Evolutionary conservation across 768 basidiomycete genomes (phyloP), one percentile per base, ranked within the genome.

Genomic region (Kondoa subrosea): DNA sequence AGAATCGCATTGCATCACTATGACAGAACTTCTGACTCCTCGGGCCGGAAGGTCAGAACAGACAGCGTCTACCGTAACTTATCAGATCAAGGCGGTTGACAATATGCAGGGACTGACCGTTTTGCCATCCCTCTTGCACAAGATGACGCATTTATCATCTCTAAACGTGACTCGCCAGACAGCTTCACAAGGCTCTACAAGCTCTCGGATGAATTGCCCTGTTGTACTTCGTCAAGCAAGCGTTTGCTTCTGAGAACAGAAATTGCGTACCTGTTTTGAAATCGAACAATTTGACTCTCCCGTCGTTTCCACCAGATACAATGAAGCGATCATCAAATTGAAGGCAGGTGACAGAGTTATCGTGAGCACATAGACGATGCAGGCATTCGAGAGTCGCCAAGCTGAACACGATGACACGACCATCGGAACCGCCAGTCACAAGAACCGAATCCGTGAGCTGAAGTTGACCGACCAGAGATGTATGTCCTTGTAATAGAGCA

Each of bases 401-500:
- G 64, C 83, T 80, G 76, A 86, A 88, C 61, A 83, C 83, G 71
- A 88, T 85, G 58, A 88, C 85, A 1, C 89, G 85, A 1, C 92
- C 92, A 73, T 93, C 91, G 0, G 91, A 89, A 3, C 87, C 87
- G 65, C 88, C 89, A 0, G 90, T 91, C 31, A 85, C 85, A 68
- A 91, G 84, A 17, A 77, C 80, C 12, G 70, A 71, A 30, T 84
- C 83, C 4, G 83, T 84, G 59, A 92, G 82, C 74, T 91, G 89
- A 8, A 96, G 80, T 74, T 91, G 88, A 72, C 90, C 92, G 32
- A 96, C 89, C 66, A 96, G 86, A 0, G 88, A 86, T 0, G 89
- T 91, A 77, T 96, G 92, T 2, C 88, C 91, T 77, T 89, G 87
- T 0, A 96, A 81, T 21, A 91, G 82, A 1, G 91, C 91, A 12